Percentiles rank a stretch among this genome's conserved stretches.
Evolutionary conservation across 2,329 filamentous ascomycete species (phyloP).

Genomic region (Hymenoscyphus fructigenus): DNA sequence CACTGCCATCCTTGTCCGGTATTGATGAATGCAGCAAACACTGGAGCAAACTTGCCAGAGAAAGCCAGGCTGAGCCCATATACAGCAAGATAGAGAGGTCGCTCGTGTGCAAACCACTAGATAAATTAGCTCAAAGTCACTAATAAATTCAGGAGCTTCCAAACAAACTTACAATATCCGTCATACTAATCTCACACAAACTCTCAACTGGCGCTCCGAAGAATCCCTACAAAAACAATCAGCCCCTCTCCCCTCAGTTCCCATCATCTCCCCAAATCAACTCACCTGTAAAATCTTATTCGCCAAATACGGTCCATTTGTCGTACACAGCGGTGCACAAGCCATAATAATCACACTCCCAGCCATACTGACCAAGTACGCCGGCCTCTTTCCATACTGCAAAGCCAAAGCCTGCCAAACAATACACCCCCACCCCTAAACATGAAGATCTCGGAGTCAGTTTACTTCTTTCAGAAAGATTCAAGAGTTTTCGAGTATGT

Average conservation of each 20-base stretch:
- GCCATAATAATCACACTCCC: constrained; percentile 39
- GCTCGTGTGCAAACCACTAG: constrained; percentile 44
- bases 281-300: constrained; percentile 26
- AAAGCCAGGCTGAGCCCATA: constrained; percentile 46
- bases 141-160: not conserved
- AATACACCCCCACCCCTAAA: constrained; percentile 52
- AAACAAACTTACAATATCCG: constrained; percentile 29
- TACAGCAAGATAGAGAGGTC: constrained; percentile 42
- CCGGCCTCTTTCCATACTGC: constrained; percentile 42
- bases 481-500: too few species aligned
- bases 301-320: constrained; percentile 26
- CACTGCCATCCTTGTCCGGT: constrained; percentile 49
- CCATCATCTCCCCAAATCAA: not conserved
- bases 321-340: constrained; percentile 30
- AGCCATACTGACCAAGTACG: constrained; percentile 45
- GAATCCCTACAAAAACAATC: constrained; percentile 19
- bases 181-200: constrained; percentile 35
- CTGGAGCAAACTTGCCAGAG: constrained; percentile 43
- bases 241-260: not conserved
- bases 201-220: constrained; percentile 30
- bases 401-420: constrained; percentile 54
- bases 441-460: too few species aligned
- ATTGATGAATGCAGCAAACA: constrained; percentile 49
- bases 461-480: too few species aligned
- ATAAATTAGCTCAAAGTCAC: not conserved